Evolutionary conservation across 2,329 filamentous ascomycete species (phyloP), one percentile per base, ranked within the genome.

Genomic region (Aspergillus pseudoviridinutans): DNA sequence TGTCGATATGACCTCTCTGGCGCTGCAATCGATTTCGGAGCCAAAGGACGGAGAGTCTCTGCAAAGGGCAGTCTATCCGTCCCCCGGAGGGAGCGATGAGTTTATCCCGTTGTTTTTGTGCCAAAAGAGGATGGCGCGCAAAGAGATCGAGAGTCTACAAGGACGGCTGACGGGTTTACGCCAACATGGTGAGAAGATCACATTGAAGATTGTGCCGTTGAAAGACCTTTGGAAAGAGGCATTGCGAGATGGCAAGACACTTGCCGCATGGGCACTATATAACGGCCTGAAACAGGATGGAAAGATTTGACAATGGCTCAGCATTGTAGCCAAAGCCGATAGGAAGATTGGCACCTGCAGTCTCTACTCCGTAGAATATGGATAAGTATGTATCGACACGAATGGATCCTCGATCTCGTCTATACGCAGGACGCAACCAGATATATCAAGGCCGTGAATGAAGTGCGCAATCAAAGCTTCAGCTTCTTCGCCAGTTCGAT

Each of bases 401-500:
- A 41, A 12, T 42, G 2, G 4, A 27, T 24, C 24, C 20, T 47
- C 22, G 20, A 27, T 47, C 44, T 27, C 24, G 20, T 47, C 44
- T 47, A 47, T 17, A 25, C 27, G 9, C 22, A n/a, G 20, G 2
- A 22, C 32, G 25, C 20, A 38, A 27, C 28, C 44, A 17, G 10
- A 17, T 47, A 28, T 10, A 4, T 9, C 20, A 51, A 35, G 27
- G 28, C 20, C 6, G 46, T 27, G 27, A 10, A 49, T 25, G 41
- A 8, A 10, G 32, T 17, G 32, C 22, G 25, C 22, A 35, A 12
- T 64, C 49, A 65, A 50, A 72, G 58, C 50, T 61, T 68, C 61
- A 67, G 70, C 61, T 72, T 74, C 76, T 85, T 88, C 22, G 87
- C 87, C 61, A 91, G 76, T 68, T 92, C 86, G 58, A 93, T 86